Conservation (phyloP, 2,329 filamentous ascomycete species). For the Botryotinia convoluta region DNA sequence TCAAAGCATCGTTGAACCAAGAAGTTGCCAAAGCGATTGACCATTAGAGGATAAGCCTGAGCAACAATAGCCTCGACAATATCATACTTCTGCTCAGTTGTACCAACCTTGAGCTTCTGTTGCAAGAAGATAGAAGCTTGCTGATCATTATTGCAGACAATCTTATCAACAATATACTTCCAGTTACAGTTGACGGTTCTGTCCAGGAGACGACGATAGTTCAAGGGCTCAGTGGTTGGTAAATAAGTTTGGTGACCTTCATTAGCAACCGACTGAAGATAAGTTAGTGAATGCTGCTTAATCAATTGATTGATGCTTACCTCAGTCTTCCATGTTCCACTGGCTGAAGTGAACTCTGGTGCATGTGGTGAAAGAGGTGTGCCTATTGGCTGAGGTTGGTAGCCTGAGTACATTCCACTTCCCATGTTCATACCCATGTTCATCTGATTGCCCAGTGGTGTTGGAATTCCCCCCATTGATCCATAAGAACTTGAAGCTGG, state of each 20-base stretch:
- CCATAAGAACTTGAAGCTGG: conserved; percentile 33
- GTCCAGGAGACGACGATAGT: conserved; percentile 92
- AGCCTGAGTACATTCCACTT: conserved; percentile 39
- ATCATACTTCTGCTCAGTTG: conserved; percentile 91
- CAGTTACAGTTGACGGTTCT: conserved; percentile 97
- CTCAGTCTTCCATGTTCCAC: conserved; percentile 38
- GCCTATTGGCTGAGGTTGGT: conserved; percentile 54
- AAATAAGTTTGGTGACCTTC: conserved; percentile 72
- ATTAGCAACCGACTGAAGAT: conserved; percentile 45
- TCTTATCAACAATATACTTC: conserved; percentile 99
- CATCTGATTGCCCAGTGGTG: conserved; percentile 27
- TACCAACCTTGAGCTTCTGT: conserved; percentile 97
- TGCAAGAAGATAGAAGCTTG: conserved; percentile 98
- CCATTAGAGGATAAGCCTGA: conserved; percentile 93
- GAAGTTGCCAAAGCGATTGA: conserved; percentile 98
- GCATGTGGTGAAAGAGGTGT: conserved; percentile 71
- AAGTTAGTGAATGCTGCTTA: conserved; percentile 30
- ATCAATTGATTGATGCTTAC: conserved; percentile 33
- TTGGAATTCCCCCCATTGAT: conserved; percentile 32
- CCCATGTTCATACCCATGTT: conserved; percentile 27
- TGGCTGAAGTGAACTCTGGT: conserved; percentile 65
- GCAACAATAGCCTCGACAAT: conserved; percentile 96
- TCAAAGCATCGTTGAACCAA: conserved; percentile 98
- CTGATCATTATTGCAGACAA: conserved; percentile 98
- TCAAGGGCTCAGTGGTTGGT: conserved; percentile 84